Base-by-base conservation (phyloP, 176 grass and related monocot species). In the Oryza meridionalis region DNA sequence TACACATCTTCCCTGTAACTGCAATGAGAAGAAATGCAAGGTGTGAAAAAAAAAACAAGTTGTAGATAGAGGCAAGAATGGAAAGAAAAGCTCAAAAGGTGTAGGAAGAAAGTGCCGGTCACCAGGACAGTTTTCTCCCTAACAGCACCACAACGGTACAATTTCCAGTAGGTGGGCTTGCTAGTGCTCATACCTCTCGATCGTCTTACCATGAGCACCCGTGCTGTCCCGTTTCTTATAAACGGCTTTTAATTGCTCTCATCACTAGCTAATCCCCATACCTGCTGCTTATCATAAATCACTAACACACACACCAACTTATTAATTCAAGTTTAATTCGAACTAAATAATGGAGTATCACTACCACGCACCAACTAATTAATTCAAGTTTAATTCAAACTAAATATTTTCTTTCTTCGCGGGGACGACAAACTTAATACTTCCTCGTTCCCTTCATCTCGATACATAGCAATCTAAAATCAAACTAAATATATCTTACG, bases 91-190 rank as follows among this genome's bases (percentile, higher is more conserved):
- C 38, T 40, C 38, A 16, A 70, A 29, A 11, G 14, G 22, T 19
- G n/a, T 16, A 12, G 31, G 15, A 51, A 35, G 37, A 17, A 24
- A 68, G 87, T 69, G 69, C 26, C n/a, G 32, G 53, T 75, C 73
- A 51, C 11, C 25, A 42, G 27, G 45, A 25, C 49, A 43, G 37
- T 2, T 16, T 89, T 81, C 72, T 62, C 17, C 29, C 55, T 24
- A 80, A 31, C 77, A 65, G 80, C 86, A 65, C 7, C 22, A 84
- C 82, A 76, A 63, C 19, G 42, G 65, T 81, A 72, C 82, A 71
- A 66, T 85, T 26, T 61, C 38, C 77, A 76, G 82, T 44, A 51
- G 82, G 82, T 80, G 21, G 53, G 50, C 37, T n/a, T n/a, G 74
- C 63, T 82, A 64, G 81, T 66, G 67, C 55, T 42, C 37, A 65